Conservation (phyloP, 495 filamentous ascomycete species). For the Aspergillus bertholletiae region DNA sequence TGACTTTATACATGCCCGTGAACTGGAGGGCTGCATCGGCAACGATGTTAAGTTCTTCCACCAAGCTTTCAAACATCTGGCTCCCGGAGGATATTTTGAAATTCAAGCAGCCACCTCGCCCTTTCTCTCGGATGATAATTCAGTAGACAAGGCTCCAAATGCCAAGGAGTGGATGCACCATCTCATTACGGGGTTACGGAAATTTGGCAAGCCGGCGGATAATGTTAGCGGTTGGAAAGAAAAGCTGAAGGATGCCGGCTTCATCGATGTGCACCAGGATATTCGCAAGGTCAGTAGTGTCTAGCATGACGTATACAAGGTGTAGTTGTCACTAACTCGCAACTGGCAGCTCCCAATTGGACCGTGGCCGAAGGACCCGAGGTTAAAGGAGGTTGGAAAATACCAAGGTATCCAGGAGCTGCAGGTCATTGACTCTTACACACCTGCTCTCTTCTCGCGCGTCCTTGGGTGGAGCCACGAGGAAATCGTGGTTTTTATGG, state of each 20-base stretch:
- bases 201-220: background rate
- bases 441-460: background rate
- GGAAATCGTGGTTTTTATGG: background rate
- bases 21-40: background rate
- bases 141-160: background rate
- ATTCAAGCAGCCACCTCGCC: background rate
- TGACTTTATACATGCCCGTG: background rate
- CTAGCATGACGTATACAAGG: background rate
- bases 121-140: background rate
- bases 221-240: background rate
- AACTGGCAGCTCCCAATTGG: background rate
- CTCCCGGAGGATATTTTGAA: background rate
- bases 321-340: background rate
- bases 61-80: background rate
- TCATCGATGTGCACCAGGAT: background rate
- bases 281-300: background rate
- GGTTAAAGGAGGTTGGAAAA: background rate
- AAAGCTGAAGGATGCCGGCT: background rate
- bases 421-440: background rate
- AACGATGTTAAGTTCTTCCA: background rate
- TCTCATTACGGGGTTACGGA: background rate
- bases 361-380: background rate
- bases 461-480: background rate
- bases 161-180: background rate
- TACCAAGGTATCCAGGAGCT: background rate